Conservation (phyloP, 352 stramenopile genomes). For the Phytopythium cucurbitacearum region DNA sequence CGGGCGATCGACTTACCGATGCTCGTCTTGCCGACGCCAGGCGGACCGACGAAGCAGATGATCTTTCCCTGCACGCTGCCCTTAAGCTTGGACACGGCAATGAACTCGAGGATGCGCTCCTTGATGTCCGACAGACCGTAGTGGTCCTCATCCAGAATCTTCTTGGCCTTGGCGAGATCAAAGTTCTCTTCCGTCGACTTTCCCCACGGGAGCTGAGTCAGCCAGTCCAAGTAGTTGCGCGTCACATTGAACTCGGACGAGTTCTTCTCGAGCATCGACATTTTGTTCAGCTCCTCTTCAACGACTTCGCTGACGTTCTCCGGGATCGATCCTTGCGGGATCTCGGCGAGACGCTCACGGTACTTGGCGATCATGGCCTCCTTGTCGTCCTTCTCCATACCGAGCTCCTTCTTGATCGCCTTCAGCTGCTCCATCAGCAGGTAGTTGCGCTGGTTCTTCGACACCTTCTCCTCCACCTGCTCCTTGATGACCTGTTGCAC, state of each 20-base stretch:
- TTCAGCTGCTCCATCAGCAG: conserved; percentile 99
- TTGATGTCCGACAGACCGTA: conserved; percentile 99
- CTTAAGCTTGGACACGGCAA: conserved; percentile 97
- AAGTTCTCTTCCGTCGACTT: conserved; percentile 95
- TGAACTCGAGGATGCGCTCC: conserved; percentile 98
- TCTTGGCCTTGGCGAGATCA: conserved; percentile 91
- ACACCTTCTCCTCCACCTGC: conserved; percentile 89
- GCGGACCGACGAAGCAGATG: conserved; percentile 94
- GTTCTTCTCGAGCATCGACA: conserved; percentile 97
- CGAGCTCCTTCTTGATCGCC: conserved; percentile 99
- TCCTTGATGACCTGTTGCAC: conserved; percentile 97
- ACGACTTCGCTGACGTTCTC: conserved; percentile 91
- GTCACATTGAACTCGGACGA: conserved; percentile 99
- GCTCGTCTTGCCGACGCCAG: conserved; percentile 91
- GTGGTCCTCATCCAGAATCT: conserved; percentile 96
- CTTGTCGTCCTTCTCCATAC: conserved; percentile 99
- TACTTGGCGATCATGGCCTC: conserved; percentile 97
- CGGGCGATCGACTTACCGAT: conserved; percentile 97
- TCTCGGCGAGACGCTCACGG: conserved; percentile 78
- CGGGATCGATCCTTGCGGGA: conserved; percentile 61
- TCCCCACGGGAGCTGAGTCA: conserved; percentile 97
- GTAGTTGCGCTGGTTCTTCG: conserved; percentile 97
- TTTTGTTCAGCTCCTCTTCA: conserved; percentile 97
- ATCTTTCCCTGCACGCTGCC: conserved; percentile 97
- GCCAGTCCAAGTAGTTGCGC: conserved; percentile 98